Base-by-base conservation (phyloP, 495 filamentous ascomycete genomes). In the Penicillium lividum region DNA sequence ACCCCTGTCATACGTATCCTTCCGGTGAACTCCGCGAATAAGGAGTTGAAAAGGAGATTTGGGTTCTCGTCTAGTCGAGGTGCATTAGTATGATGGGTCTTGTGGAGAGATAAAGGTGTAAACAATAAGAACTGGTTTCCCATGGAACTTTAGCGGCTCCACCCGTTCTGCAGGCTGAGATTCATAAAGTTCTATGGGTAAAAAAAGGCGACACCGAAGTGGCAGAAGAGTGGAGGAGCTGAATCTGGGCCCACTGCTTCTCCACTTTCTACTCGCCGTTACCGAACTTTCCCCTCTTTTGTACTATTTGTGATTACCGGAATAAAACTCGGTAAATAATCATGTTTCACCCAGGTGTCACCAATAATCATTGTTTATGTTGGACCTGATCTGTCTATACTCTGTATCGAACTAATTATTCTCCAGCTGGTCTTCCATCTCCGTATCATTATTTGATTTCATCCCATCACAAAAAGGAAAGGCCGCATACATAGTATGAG, bases 31-130 rank as follows among this genome's bases (percentile, higher is more conserved):
- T 57, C 60, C 60, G 60, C 38, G 38, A 16, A 40, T 15, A 40
- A 5, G 4, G 7, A 38, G 38, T 25, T 31, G 43, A 33, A 29
- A 42, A 49, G 22, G 40, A 29, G 16, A 18, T 16, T 16, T 51
- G 46, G 29, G n/a, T 57, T 27, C 27, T 25, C 51, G 28, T 62
- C 44, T 62, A 8, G 42, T 58, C 47, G 54, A 61, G 42, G 47
- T 62, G 60, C 60, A 62, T 58, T 62, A 62, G 56, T 16, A 54
- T 36, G 38, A 62, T 52, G 60, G 56, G 46, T 36, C 51, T 27
- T 42, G 51, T 49, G 51, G 55, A 40, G 55, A 31, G 22, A 42
- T 30, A 15, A 40, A 13, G 46, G 28, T 15, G 28, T 49, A 13
- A 49, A 49, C 15, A 49, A 49, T 30, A 13, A 22, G 46, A 49